Conservation (phyloP, 192 early-diverging fungal genomes). For the Podila verticillata region DNA sequence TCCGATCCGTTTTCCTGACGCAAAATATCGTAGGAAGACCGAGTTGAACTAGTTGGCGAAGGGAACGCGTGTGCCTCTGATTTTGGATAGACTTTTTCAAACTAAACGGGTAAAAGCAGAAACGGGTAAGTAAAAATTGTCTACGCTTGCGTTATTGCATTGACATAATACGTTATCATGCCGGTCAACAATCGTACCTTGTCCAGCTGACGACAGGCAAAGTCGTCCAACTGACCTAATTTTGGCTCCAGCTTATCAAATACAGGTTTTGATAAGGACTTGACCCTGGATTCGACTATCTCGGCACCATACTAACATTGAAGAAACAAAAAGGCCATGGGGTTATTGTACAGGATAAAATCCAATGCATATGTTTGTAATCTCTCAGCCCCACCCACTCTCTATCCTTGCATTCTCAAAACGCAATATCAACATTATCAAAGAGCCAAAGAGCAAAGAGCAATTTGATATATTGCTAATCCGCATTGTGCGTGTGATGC, state of each 20-base stretch:
- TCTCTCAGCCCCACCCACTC: too few species aligned
- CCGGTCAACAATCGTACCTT: slow-evolving; percentile 61
- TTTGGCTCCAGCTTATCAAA: slow-evolving; percentile 77
- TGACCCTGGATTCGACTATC: slow-evolving; percentile 81
- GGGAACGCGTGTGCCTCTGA: slow-evolving; percentile 39
- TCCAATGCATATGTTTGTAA: slow-evolving; percentile 3
- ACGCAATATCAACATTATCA: too few species aligned
- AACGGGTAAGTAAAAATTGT: too few species aligned
- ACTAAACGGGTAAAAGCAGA: not conserved
- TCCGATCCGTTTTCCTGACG: slow-evolving; percentile 37
- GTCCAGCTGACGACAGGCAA: slow-evolving; percentile 81
- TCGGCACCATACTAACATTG: slow-evolving; percentile 67
- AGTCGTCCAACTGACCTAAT: slow-evolving; percentile 72
- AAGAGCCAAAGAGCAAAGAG: too few species aligned
- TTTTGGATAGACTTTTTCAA: slow-evolving; percentile 39
- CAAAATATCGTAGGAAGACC: slow-evolving; percentile 47
- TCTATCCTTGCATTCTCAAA: too few species aligned
- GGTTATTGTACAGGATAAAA: slow-evolving; percentile 1
- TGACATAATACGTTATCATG: too few species aligned
- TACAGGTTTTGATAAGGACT: slow-evolving; percentile 76
- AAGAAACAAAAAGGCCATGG: not conserved
- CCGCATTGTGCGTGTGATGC: too few species aligned
- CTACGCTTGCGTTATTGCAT: too few species aligned
- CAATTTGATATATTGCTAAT: too few species aligned
- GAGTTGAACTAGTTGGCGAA: slow-evolving; percentile 46